These are phyloP conservation scores for Lodderomyces parapsilosis DNA, from an alignment of 1,139 yeast genomes.

Conservation along the genomic window DNA sequence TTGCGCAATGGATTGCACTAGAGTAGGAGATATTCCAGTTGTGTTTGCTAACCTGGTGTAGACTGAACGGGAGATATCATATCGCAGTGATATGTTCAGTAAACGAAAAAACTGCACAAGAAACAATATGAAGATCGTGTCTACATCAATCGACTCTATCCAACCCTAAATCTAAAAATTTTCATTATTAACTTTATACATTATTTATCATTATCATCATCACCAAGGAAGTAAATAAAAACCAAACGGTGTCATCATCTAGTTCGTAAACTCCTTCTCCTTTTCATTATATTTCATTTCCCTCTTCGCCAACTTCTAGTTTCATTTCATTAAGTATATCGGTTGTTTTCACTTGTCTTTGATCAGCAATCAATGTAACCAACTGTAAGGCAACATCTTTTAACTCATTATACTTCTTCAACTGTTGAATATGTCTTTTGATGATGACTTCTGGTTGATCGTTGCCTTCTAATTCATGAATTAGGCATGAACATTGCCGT, in stretches of 20 bases:
- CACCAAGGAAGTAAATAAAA: no score
- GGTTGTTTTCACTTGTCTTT: constrained; percentile 38
- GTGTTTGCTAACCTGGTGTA: no score
- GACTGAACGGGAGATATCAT: no score
- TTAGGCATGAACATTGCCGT: constrained; percentile 34
- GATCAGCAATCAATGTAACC: constrained; percentile 52
- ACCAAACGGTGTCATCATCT: background rate
- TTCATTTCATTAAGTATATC: constrained; percentile 35
- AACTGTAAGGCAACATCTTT: constrained; percentile 51
- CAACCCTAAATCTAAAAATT: background rate
- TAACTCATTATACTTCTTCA: constrained; percentile 48
- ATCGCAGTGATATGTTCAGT: no score
- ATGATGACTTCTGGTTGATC: constrained; percentile 36
- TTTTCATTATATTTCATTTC: background rate
- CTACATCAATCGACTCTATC: background rate
- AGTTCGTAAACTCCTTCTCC: background rate
- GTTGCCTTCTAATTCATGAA: constrained; percentile 33
- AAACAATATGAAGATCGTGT: no score
- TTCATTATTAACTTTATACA: background rate
- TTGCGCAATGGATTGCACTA: no score
- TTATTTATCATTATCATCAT: background rate
- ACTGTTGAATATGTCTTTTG: constrained; percentile 40
- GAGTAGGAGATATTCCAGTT: no score
- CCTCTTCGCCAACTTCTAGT: constrained; percentile 1
- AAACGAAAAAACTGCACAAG: no score